phyloP scores from a whole-genome alignment of 2,329 filamentous ascomycete species.

The Zymoseptoria crescenta region DNA sequence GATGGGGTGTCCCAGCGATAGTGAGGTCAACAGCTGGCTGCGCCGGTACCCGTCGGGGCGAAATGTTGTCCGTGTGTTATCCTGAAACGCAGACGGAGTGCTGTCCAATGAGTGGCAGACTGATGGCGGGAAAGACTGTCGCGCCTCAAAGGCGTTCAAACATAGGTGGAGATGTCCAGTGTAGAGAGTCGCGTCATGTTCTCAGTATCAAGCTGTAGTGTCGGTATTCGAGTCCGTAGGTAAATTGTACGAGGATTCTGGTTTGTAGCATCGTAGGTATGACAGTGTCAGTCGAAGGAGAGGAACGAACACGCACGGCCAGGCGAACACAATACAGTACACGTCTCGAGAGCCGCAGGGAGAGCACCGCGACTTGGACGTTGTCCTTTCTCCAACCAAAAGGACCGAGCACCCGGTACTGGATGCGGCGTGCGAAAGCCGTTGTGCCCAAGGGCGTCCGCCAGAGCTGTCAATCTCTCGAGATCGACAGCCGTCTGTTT shows the following conservation, averaged over 20 bases:
- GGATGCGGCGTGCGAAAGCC: background rate
- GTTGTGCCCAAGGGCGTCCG: background rate
- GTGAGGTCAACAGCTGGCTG: background rate
- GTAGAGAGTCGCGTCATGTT: background rate
- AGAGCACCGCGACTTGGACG: background rate
- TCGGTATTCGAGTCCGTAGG: background rate
- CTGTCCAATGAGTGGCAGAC: background rate
- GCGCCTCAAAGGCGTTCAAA: background rate
- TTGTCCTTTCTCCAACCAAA: background rate
- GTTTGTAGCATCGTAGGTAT: background rate
- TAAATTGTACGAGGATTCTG: background rate
- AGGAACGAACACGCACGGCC: background rate
- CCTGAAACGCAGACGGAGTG: background rate
- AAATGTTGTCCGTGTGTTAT: background rate
- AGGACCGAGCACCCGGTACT: background rate
- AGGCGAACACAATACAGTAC: background rate
- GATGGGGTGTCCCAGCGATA: background rate
- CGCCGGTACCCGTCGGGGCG: background rate
- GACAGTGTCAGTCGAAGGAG: background rate
- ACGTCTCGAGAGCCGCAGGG: background rate
- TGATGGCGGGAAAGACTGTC: background rate
- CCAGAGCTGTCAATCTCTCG: background rate
- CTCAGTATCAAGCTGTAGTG: background rate
- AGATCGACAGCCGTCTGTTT: background rate
- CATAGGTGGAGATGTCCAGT: background rate